A percentile compares a stretch with the other conserved stretches of the same genome.
phyloP scores from a whole-genome alignment of 352 stramenopile species.

The Phytopythium montanum region DNA sequence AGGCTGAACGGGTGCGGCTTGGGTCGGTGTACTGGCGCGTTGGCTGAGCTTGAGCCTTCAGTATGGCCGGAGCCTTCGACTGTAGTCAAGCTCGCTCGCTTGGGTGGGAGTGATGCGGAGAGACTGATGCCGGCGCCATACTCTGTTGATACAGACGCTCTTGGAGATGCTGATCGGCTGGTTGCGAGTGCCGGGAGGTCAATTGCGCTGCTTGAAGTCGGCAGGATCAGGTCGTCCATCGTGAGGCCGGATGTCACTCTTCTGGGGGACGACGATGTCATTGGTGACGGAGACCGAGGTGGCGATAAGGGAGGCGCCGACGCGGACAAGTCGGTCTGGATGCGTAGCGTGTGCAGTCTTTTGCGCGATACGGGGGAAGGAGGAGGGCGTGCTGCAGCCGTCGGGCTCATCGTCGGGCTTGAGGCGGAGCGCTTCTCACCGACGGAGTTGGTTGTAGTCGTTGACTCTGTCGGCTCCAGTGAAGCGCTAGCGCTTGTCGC shows the following conservation, averaged over 20 bases:
- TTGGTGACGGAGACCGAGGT: slow-evolving; percentile 7
- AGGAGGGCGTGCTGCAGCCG: background rate
- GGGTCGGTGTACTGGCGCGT: slow-evolving; percentile 8
- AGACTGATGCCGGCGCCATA: background rate
- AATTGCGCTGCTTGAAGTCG: background rate
- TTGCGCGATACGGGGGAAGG: background rate
- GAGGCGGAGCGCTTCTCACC: background rate
- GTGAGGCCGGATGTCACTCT: background rate
- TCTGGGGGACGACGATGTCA: background rate
- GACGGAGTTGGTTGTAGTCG: background rate
- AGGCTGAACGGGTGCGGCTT: slow-evolving; percentile 54
- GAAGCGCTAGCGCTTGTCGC: background rate
- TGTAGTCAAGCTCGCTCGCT: slow-evolving; percentile 5
- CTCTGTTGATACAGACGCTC: background rate
- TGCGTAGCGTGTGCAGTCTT: slow-evolving; percentile 16
- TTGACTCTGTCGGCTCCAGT: background rate
- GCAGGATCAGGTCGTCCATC: background rate
- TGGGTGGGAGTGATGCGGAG: slow-evolving; percentile 1
- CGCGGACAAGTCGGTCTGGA: slow-evolving; percentile 30
- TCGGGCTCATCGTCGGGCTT: slow-evolving; percentile 3
- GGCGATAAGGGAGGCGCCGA: slow-evolving; percentile 12
- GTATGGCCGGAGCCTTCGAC: slow-evolving; percentile 2
- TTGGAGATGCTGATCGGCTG: background rate
- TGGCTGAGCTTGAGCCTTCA: slow-evolving; percentile 1
- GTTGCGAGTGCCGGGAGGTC: background rate